Conservation (phyloP, 805 yeast species). For the Saturnispora diversa region DNA sequence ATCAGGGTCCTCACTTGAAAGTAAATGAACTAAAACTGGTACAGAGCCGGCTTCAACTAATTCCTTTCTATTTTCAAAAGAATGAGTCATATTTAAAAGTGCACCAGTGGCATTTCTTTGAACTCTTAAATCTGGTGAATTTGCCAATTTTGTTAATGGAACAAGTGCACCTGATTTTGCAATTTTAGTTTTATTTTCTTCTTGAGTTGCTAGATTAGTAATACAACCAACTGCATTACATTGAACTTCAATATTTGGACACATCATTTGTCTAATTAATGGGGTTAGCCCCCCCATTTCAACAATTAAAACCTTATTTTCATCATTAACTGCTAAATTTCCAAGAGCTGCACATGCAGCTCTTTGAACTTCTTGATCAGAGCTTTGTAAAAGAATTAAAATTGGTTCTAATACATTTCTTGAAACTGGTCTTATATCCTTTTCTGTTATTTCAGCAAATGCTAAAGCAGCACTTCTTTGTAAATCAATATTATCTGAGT, state of each 20-base stretch:
- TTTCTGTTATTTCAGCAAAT: slow-evolving; percentile 96
- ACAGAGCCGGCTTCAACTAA: slow-evolving; percentile 97
- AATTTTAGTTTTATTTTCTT: slow-evolving; percentile 90
- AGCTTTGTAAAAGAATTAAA: slow-evolving; percentile 71
- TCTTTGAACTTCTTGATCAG: slow-evolving; percentile 91
- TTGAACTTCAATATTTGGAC: slow-evolving; percentile 94
- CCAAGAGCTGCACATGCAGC: slow-evolving; percentile 99
- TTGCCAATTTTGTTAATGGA: slow-evolving; percentile 90
- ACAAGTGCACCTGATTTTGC: slow-evolving; percentile 94
- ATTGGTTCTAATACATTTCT: slow-evolving; percentile 92
- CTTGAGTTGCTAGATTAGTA: slow-evolving; percentile 96
- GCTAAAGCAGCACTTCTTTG: slow-evolving; percentile 97
- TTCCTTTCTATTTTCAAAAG: slow-evolving; percentile 92
- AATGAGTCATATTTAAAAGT: slow-evolving; percentile 93
- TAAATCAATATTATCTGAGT: slow-evolving; percentile 88
- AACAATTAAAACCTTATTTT: slow-evolving; percentile 84
- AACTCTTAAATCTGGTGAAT: slow-evolving; percentile 88
- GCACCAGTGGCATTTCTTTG: slow-evolving; percentile 99
- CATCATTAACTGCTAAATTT: slow-evolving; percentile 95
- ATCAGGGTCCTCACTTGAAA: slow-evolving; percentile 85
- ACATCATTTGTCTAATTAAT: slow-evolving; percentile 93
- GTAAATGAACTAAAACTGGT: slow-evolving; percentile 83
- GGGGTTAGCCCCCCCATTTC: slow-evolving; percentile 99
- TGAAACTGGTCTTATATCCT: slow-evolving; percentile 84
- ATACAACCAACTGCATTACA: slow-evolving; percentile 99